Base-by-base conservation (phyloP, 2,329 filamentous ascomycete genomes). In the Exophiala lecanii-corni region DNA sequence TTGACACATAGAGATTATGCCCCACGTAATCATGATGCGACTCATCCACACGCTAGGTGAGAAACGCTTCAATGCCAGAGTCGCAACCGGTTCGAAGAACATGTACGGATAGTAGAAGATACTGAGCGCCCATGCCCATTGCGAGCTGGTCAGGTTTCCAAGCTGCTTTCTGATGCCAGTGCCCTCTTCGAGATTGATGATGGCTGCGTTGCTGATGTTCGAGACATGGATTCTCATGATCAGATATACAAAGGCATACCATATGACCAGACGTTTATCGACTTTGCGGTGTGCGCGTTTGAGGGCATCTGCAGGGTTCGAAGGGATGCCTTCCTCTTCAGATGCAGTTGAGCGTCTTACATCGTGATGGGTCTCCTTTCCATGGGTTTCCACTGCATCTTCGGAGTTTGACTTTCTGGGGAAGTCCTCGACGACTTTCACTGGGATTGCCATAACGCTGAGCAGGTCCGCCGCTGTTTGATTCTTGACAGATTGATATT, bases 171-270 rank as follows among this genome's bases (percentile, higher is more conserved):
- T 41, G 21, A 41, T 41, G 5, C 28, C 28, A 7, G 21, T 18
- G 16, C 25, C 25, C 17, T 32, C 28, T 32, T 48, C 43, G 9
- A 46, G 12, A 35, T 48, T 48, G 25, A 48, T 48, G 32, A 48
- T 48, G 26, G 45, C 45, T 23, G 45, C 41, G 30, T 48, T 48
- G 16, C 35, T 37, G 18, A 46, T 41, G 28, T 48, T 48, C 18
- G 23, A 34, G 17, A 46, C 45, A 28, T 48, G 19, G 19, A 48
- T 45, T 25, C 45, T 20, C 45, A 48, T 48, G 36, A 48, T 21
- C 33, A 48, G 36, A 19, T 48, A 48, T 20, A 48, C 45, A 17
- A 48, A 45, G n/a, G 42, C 46, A 37, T 48, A 48, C 42, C 42
- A 48, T n/a, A 46, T 15, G 12, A 41, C 6, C 6, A 41, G 21